Evolutionary conservation across 371 early-diverging fungal genomes (phyloP), one percentile per base, ranked within the genome.

Genomic region (Zychaea mexicana): DNA sequence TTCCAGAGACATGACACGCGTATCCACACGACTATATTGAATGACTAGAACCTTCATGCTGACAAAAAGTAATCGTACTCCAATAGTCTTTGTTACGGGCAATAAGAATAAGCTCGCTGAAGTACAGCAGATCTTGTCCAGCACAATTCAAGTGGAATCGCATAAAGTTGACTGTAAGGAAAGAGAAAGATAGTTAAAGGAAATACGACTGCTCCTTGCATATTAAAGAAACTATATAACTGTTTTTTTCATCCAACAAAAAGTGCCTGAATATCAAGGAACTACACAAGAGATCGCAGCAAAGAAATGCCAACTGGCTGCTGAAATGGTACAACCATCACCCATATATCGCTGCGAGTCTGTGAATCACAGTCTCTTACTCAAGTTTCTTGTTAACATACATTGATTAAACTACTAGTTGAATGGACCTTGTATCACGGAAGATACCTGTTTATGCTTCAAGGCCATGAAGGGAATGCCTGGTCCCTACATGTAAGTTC

Each of bases 401-500:
- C n/a, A n/a, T n/a, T n/a, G n/a, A n/a, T n/a, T n/a, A n/a, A n/a
- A n/a, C n/a, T n/a, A n/a, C 6, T 76, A 89, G 90, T 70, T 93
- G 31, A 77, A 89, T 46, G 88, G 90, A 3, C 93, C 96, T 33
- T 96, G 95, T 39, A 89, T 98, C 53, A 93, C 92, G 28, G 98
- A 98, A 78, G 98, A 98, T 77, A 97, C 97, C 10, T 86, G 89
- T 33, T 88, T 98, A 32, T 93, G 95, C 69, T 98, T 96, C 82
- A 90, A 92, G 65, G 96, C 97, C 19, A 76, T 97, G 76, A 90
- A 94, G 39, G 95, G 94, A 3, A 85, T 97, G 32, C 97, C 98
- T 15, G 95, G 94, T 4, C 91, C 94, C 12, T 95, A 94, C 69
- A 91, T 94, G 88, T 88, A 78, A 72, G 74, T n/a, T n/a, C n/a